Evolutionary conservation across 306 rosid species (phyloP).

Genomic region (Urtica urens): DNA sequence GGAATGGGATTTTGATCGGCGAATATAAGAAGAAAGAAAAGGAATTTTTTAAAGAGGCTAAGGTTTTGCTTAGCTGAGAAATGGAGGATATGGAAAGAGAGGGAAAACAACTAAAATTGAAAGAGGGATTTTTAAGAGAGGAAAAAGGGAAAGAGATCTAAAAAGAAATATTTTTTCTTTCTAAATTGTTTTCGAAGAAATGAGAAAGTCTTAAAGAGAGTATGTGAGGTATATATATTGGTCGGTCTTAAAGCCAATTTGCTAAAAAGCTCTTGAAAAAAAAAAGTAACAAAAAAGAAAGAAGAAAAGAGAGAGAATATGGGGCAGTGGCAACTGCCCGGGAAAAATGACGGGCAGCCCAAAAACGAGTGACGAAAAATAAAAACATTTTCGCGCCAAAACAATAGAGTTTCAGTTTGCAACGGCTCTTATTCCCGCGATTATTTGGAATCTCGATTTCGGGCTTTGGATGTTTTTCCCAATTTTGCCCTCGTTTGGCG

Average conservation of each 20-base stretch:
- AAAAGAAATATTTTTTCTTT: constrained; percentile 15
- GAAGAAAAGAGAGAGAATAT: constrained; percentile 6
- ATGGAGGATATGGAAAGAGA: constrained; percentile 19
- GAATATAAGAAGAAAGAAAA: constrained; percentile 50
- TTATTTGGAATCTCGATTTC: neutral
- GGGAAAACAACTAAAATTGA: constrained; percentile 23
- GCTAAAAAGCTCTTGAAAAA: constrained; percentile 14
- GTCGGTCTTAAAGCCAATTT: constrained; percentile 14
- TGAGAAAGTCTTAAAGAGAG: constrained; percentile 14
- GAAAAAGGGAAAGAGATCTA: constrained; percentile 4
- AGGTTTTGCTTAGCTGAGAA: constrained; percentile 1
- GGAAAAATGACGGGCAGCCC: constrained; percentile 53
- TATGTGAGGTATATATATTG: constrained; percentile 8
- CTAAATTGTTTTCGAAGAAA: neutral
- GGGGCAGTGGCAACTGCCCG: constrained; percentile 50
- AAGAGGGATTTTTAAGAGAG: constrained; percentile 26
- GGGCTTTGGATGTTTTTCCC: too few relatives aligned
- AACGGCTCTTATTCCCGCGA: constrained; percentile 99
- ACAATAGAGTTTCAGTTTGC: constrained; percentile 25
- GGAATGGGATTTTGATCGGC: constrained; percentile 3
- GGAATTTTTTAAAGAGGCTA: constrained; percentile 21
- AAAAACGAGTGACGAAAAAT: constrained; percentile 21
- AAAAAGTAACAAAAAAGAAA: constrained; percentile 2
- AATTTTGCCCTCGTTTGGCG: constrained; percentile 20
- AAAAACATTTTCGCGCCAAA: constrained; percentile 31